These are phyloP conservation scores for Magnaporthiopsis rhizophila DNA, from an alignment of 2,329 filamentous ascomycete species.

Conservation along the genomic window DNA sequence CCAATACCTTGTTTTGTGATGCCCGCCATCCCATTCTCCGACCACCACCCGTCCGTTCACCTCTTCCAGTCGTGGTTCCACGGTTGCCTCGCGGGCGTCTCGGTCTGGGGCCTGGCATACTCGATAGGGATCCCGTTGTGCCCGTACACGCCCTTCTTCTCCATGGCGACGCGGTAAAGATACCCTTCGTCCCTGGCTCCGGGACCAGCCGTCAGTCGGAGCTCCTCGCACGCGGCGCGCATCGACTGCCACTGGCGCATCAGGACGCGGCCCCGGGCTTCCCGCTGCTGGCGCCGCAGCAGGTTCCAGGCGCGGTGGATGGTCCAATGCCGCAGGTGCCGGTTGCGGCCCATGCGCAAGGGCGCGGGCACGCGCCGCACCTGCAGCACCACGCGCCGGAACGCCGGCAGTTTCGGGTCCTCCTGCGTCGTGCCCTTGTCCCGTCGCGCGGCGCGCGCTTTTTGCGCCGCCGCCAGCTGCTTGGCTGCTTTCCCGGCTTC, in stretches of 20 bases:
- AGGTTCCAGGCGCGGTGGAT: slow-evolving; percentile 95
- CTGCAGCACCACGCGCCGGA: slow-evolving; percentile 24
- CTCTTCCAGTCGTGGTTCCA: slow-evolving; percentile 94
- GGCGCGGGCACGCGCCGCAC: slow-evolving; percentile 44
- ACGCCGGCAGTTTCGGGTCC: slow-evolving; percentile 25
- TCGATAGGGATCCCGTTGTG: slow-evolving; percentile 76
- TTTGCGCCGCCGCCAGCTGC: neutral
- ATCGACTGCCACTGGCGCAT: slow-evolving; percentile 77
- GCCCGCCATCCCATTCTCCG: neutral
- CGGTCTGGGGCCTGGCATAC: slow-evolving; percentile 78
- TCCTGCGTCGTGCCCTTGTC: slow-evolving; percentile 10
- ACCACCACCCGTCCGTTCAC: slow-evolving; percentile 18
- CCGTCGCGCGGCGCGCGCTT: slow-evolving; percentile 10
- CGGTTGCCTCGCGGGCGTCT: slow-evolving; percentile 67
- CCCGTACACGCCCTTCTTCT: slow-evolving; percentile 78
- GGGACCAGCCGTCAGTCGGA: slow-evolving; percentile 54
- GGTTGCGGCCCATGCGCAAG: slow-evolving; percentile 79
- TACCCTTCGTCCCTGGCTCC: slow-evolving; percentile 55
- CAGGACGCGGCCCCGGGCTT: slow-evolving; percentile 58
- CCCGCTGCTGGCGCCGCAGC: slow-evolving; percentile 61
- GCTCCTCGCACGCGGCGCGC: slow-evolving; percentile 75
- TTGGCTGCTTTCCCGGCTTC: neutral
- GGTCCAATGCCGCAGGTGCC: slow-evolving; percentile 92
- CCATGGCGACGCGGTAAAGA: slow-evolving; percentile 80
- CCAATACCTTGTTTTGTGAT: neutral